A percentile compares a stretch with the other conserved stretches of the same genome.
phyloP scores from a whole-genome alignment of 805 yeast genomes.

The Yamadazyma philogaea region DNA sequence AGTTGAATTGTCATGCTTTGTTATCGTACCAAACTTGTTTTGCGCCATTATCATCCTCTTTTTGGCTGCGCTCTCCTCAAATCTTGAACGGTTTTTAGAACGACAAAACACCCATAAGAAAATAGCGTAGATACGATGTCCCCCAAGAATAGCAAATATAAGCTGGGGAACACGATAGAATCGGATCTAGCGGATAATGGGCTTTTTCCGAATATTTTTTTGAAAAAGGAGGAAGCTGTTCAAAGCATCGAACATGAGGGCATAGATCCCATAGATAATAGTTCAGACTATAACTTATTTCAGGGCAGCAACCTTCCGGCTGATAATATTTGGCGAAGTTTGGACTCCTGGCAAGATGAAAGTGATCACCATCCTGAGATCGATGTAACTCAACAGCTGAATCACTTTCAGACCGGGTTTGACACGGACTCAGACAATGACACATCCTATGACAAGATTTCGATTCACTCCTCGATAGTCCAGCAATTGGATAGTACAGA shows the following conservation, averaged over 20 bases:
- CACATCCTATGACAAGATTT: constrained; percentile 7
- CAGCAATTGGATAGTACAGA: constrained; percentile 17
- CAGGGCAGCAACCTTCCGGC: constrained; percentile 8
- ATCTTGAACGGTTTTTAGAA: neutral
- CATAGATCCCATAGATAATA: constrained; percentile 7
- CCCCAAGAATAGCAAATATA: constrained; percentile 14
- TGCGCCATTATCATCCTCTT: neutral
- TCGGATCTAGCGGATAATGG: constrained; percentile 14
- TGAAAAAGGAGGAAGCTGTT: neutral
- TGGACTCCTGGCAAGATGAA: no score
- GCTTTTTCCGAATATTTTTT: constrained; percentile 14
- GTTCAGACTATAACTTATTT: constrained; percentile 8
- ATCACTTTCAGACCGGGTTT: constrained; percentile 18
- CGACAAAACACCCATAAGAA: neutral
- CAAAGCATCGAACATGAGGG: constrained; percentile 5
- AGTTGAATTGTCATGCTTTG: neutral
- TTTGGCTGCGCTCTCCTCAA: neutral
- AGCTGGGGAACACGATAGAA: constrained; percentile 18
- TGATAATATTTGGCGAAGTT: no score
- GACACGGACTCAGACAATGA: constrained; percentile 20
- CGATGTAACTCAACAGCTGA: constrained; percentile 7
- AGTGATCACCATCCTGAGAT: constrained; percentile 5
- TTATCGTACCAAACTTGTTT: neutral
- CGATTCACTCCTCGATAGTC: constrained; percentile 26
- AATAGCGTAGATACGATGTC: constrained; percentile 7